phyloP scores from a whole-genome alignment of 139 green algal genomes.

The Auxenochlorella pyrenoidosa region DNA sequence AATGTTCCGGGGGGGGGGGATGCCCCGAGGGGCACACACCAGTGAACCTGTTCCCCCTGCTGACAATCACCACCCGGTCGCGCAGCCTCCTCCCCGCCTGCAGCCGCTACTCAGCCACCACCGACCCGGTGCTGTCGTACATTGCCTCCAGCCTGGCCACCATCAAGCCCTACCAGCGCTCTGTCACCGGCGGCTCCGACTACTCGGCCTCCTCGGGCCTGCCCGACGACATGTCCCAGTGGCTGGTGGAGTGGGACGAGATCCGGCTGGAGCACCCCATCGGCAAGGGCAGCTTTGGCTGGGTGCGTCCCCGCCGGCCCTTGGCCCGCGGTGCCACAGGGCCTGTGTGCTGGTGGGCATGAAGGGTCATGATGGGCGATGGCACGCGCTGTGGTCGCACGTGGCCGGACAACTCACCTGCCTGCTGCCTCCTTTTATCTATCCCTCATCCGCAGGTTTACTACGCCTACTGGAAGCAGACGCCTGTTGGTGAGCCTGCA shows the following conservation, averaged over 20 bases:
- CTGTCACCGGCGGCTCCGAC: background rate
- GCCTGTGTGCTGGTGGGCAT: too few relatives aligned
- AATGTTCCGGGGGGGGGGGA: too few relatives aligned
- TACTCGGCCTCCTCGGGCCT: background rate
- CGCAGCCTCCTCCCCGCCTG: too few relatives aligned
- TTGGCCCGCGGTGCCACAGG: too few relatives aligned
- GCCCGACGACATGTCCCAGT: background rate
- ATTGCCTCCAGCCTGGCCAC: background rate
- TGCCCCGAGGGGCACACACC: too few relatives aligned
- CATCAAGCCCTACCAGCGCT: background rate
- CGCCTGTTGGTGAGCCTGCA: slow-evolving; percentile 46
- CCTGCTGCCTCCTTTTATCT: too few relatives aligned
- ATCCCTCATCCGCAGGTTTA: slow-evolving; percentile 42
- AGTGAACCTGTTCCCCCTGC: too few relatives aligned
- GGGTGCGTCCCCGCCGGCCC: too few relatives aligned
- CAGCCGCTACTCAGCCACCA: background rate
- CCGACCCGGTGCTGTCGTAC: slow-evolving; percentile 16
- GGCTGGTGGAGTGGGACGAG: background rate
- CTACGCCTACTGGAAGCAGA: slow-evolving; percentile 62
- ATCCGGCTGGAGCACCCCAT: background rate
- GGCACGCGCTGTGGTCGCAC: too few relatives aligned
- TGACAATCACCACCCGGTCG: too few relatives aligned
- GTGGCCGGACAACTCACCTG: too few relatives aligned
- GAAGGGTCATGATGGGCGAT: too few relatives aligned
- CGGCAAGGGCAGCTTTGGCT: background rate